Evolutionary conservation across 805 yeast genomes (phyloP).

Genomic region (Yarrowia osloensis): DNA sequence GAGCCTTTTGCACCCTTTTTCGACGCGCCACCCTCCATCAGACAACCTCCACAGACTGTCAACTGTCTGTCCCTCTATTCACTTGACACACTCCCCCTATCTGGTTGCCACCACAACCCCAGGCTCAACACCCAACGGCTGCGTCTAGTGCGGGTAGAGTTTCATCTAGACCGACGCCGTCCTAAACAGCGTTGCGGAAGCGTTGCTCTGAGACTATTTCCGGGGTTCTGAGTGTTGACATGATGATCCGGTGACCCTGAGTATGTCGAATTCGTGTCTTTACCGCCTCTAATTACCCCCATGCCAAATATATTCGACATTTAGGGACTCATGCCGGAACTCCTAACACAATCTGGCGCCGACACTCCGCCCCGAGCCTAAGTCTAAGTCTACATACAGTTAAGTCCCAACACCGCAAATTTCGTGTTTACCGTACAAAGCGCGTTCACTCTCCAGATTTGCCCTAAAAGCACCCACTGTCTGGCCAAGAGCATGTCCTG

Average conservation of each 20-base stretch:
- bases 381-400: conserved; percentile 10
- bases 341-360: not conserved
- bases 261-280: not conserved
- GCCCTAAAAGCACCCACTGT: not conserved
- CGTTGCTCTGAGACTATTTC: not conserved
- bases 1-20: not conserved
- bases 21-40: not conserved
- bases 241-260: not conserved
- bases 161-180: conserved; percentile 7
- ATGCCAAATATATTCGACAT: not conserved
- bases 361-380: conserved; percentile 27
- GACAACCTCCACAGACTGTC: not conserved
- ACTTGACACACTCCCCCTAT: not conserved
- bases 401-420: conserved; percentile 25
- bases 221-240: not conserved
- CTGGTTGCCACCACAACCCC: conserved; percentile 8
- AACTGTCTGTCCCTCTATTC: not conserved
- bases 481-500: conserved; percentile 15
- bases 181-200: not conserved
- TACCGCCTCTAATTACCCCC: not conserved
- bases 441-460: not conserved
- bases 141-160: conserved; percentile 17
- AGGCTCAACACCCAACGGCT: conserved; percentile 23
- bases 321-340: not conserved
- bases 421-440: conserved; percentile 24